phyloP scores from a whole-genome alignment of 2,329 filamentous ascomycete genomes.

The Pezicula rhizophila region DNA sequence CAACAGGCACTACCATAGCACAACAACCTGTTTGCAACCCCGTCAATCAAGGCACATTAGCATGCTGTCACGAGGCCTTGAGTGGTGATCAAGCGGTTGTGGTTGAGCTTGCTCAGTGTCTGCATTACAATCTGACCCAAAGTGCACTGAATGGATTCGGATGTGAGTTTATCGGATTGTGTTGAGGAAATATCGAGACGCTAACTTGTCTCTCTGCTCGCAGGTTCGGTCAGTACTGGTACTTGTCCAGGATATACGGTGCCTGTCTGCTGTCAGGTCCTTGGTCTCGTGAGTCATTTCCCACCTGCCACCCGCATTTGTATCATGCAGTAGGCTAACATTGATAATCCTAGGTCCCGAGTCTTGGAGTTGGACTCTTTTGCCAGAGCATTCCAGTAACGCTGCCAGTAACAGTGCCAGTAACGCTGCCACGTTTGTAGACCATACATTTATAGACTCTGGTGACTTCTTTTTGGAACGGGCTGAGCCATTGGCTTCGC shows the following conservation, averaged over 20 bases:
- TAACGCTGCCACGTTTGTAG: background rate
- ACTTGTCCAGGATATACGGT: background rate
- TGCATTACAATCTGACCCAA: slow-evolving; percentile 9
- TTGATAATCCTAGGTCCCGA: background rate
- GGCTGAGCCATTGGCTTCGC: background rate
- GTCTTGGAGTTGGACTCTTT: background rate
- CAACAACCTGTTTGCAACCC: background rate
- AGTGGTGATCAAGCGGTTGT: slow-evolving; percentile 14
- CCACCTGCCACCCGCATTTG: background rate
- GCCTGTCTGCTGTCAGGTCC: background rate
- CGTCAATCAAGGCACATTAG: slow-evolving; percentile 10
- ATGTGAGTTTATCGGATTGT: background rate
- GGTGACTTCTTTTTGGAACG: background rate
- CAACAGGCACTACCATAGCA: slow-evolving; percentile 9
- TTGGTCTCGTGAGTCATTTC: background rate
- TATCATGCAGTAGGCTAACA: background rate
- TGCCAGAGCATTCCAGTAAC: background rate
- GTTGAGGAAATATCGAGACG: background rate
- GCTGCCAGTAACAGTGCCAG: background rate
- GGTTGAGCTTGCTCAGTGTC: slow-evolving; percentile 4
- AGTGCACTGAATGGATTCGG: slow-evolving; percentile 13
- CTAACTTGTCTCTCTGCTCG: background rate
- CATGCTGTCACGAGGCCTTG: slow-evolving; percentile 12
- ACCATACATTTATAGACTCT: background rate
- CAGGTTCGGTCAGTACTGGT: background rate